Evolutionary conservation across 2,329 filamentous ascomycete genomes (phyloP).

Genomic region (Fusarium sp.): DNA sequence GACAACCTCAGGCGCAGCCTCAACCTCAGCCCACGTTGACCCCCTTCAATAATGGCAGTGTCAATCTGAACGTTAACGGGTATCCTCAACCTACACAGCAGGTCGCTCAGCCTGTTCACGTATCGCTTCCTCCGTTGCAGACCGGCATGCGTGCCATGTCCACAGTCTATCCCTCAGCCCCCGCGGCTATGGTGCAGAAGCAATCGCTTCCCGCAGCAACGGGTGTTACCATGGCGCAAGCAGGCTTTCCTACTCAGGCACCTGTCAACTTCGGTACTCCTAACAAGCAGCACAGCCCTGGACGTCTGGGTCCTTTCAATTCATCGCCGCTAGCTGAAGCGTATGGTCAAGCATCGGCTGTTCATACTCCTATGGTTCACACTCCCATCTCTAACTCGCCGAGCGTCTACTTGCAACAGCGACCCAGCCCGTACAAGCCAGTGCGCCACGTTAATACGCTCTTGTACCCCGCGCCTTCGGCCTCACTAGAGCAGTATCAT

Average conservation of each 20-base stretch:
- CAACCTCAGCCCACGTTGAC: conserved; percentile 20
- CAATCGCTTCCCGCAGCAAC: conserved; percentile 43
- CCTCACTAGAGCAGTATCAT: conserved; percentile 80
- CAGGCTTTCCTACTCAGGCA: conserved; percentile 46
- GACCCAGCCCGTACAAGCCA: conserved; percentile 92
- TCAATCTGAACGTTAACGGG: conserved; percentile 51
- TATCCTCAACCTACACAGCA: conserved; percentile 48
- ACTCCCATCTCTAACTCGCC: conserved; percentile 83
- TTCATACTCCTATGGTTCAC: conserved; percentile 67
- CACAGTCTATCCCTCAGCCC: conserved; percentile 74
- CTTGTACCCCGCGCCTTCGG: conserved; percentile 86
- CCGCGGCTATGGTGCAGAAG: conserved; percentile 55
- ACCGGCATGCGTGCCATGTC: conserved; percentile 77
- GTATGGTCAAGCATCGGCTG: conserved; percentile 63
- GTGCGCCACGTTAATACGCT: conserved; percentile 90
- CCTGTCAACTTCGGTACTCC: conserved; percentile 60
- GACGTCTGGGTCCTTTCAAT: conserved; percentile 56
- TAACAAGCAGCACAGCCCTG: conserved; percentile 64
- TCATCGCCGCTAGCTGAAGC: conserved; percentile 78
- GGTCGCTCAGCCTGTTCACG: conserved; percentile 48
- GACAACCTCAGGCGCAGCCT: conserved; percentile 41
- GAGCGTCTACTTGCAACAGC: conserved; percentile 85
- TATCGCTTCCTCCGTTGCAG: conserved; percentile 72
- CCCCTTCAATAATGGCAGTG: conserved; percentile 48
- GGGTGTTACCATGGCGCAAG: conserved; percentile 36